Percentiles rank a stretch among this genome's conserved stretches.
Conservation (phyloP, 495 filamentous ascomycete species). For the Echria macrotheca region DNA sequence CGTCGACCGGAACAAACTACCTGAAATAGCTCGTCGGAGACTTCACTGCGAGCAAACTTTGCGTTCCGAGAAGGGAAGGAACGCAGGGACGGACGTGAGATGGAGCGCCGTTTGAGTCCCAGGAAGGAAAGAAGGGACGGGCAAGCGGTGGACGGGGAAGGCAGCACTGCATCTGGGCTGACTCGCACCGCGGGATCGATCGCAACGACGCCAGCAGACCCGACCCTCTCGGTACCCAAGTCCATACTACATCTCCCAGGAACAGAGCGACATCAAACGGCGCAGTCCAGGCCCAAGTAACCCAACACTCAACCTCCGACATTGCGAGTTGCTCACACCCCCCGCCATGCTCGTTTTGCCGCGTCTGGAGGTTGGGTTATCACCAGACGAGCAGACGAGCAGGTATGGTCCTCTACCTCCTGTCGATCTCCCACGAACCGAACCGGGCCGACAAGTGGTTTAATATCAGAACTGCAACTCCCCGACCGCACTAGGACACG, state of each 20-base stretch:
- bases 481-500: constrained; percentile 1
- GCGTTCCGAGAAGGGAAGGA: constrained; percentile 2
- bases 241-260: no score
- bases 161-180: constrained; percentile 15
- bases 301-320: no score
- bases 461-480: constrained; percentile 9
- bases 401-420: no score
- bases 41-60: no score
- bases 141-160: constrained; percentile 5
- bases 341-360: background rate
- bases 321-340: constrained; percentile 1
- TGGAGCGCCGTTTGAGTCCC: background rate
- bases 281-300: no score
- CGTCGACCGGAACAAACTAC: constrained; percentile 6
- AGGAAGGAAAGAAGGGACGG: constrained; percentile 5
- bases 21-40: no score
- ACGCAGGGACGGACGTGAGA: background rate
- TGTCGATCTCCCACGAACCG: constrained; percentile 14
- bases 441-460: constrained; percentile 13
- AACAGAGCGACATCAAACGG: no score
- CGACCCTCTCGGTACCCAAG: background rate
- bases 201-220: constrained; percentile 6
- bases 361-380: constrained; percentile 5
- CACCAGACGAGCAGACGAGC: no score
- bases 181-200: constrained; percentile 22